Percentiles rank a stretch among this genome's conserved stretches.
Evolutionary conservation across 129 eudicot species (phyloP).

Genomic region (Centrapalus pauciflorus): DNA sequence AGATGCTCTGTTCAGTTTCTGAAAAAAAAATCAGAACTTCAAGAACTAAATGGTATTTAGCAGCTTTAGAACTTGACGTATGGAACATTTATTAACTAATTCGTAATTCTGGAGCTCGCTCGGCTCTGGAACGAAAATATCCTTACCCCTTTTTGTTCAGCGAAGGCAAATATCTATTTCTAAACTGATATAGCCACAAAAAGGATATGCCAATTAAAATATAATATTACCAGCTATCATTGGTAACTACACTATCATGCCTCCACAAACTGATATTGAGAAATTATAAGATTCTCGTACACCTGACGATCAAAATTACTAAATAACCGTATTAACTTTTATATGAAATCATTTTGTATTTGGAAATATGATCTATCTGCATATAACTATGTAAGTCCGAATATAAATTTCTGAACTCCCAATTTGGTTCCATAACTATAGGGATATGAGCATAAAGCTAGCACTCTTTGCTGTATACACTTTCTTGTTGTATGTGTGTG

Average conservation of each 20-base stretch:
- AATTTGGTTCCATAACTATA: background rate
- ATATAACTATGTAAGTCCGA: background rate
- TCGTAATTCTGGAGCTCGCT: no score
- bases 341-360: background rate
- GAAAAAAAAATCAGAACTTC: slow-evolving; percentile 18
- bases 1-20: slow-evolving; percentile 87
- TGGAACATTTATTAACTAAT: no score
- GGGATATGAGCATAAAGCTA: background rate
- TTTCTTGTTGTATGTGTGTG: background rate
- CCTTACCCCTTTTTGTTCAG: background rate
- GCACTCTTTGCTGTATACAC: no score
- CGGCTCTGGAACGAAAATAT: background rate
- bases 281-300: background rate
- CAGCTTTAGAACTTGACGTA: no score
- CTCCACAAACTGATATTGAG: no score
- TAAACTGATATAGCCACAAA: background rate
- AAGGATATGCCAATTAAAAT: background rate
- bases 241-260: no score
- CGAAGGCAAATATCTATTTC: background rate
- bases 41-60: slow-evolving; percentile 4
- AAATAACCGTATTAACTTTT: background rate
- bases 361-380: background rate
- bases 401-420: background rate
- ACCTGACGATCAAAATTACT: background rate
- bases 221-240: background rate